A percentile compares a stretch with the other conserved stretches of the same genome.
phyloP scores from a whole-genome alignment of 2,329 filamentous ascomycete genomes.

The Cladosporium velox region DNA sequence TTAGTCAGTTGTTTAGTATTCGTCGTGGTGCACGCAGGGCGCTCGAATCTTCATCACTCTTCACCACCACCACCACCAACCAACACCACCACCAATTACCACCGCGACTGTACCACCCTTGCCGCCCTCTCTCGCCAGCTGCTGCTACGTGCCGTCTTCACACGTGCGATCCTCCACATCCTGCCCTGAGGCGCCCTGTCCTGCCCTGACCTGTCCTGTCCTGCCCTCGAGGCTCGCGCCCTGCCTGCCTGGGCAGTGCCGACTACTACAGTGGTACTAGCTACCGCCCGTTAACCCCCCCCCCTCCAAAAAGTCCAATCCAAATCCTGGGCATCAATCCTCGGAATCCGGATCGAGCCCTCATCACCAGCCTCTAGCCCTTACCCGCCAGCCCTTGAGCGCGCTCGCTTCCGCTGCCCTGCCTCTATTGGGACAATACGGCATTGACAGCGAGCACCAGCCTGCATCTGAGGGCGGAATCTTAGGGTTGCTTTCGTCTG shows the following conservation, averaged over 20 bases:
- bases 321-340: not conserved
- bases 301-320: not conserved
- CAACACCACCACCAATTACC: not conserved
- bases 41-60: not conserved
- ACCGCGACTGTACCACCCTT: not conserved
- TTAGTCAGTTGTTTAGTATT: not conserved
- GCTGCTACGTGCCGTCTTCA: slow-evolving; percentile 7
- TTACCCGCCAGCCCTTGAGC: not conserved
- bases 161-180: not conserved
- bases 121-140: not conserved
- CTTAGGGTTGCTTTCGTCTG: slow-evolving; percentile 3
- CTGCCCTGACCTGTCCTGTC: too few species aligned
- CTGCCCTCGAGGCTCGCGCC: not conserved
- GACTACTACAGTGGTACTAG: not conserved
- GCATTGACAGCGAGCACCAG: slow-evolving; percentile 4
- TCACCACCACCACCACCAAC: not conserved
- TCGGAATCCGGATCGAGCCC: slow-evolving; percentile 2
- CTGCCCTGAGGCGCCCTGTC: not conserved
- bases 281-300: not conserved
- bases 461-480: not conserved
- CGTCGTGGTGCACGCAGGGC: not conserved
- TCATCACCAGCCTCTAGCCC: not conserved
- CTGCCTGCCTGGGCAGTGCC: not conserved
- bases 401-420: not conserved
- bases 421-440: not conserved